These are phyloP conservation scores for Casuarina equisetifolia DNA, from an alignment of 306 rosid species.

Conservation along the genomic window DNA sequence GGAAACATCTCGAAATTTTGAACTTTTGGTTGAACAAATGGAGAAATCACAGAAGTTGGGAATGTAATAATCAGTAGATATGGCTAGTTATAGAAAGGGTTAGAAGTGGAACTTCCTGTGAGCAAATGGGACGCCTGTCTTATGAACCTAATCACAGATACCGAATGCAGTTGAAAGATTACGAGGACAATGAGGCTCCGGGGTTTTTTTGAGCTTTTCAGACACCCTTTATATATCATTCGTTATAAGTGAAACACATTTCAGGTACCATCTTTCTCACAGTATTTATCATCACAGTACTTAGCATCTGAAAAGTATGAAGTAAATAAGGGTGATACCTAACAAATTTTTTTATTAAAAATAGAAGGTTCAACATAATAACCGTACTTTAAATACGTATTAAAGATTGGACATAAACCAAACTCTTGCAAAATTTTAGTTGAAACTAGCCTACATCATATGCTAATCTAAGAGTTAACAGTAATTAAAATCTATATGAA, in stretches of 20 bases:
- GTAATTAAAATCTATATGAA: too few relatives aligned
- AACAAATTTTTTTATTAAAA: too few relatives aligned
- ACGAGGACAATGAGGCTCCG: neutral
- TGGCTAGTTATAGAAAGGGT: conserved; percentile 33
- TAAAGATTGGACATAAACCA: too few relatives aligned
- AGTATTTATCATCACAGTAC: too few relatives aligned
- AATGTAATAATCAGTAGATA: conserved; percentile 23
- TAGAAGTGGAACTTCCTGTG: conserved; percentile 41
- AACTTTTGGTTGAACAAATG: conserved; percentile 49
- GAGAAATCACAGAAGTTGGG: conserved; percentile 40
- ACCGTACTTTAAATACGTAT: too few relatives aligned
- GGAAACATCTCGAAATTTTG: conserved; percentile 42
- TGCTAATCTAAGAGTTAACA: too few relatives aligned
- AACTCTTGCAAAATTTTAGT: too few relatives aligned
- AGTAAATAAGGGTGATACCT: too few relatives aligned
- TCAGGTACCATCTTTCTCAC: neutral
- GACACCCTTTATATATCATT: neutral
- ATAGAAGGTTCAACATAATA: too few relatives aligned
- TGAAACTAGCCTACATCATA: too few relatives aligned
- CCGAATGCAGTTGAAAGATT: conserved; percentile 6
- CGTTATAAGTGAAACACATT: neutral
- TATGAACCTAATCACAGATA: conserved; percentile 32
- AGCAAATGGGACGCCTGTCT: conserved; percentile 43
- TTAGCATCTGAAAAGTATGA: too few relatives aligned
- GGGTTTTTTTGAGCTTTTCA: neutral